Base-by-base conservation (phyloP, 768 basidiomycete species). In the Hypholoma sublateritium region DNA sequence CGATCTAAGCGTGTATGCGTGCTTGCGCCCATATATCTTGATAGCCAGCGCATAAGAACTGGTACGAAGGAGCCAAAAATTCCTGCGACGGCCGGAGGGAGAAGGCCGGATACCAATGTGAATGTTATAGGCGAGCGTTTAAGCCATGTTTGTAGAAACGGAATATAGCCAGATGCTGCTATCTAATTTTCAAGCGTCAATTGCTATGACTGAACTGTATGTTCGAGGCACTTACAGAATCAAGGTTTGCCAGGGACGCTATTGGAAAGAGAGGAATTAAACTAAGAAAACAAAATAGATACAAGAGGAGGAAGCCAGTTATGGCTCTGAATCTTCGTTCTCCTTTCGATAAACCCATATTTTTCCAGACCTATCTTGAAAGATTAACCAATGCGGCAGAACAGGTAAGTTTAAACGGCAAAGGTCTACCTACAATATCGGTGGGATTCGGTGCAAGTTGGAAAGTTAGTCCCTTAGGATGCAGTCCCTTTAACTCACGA, bases 211-310 rank as follows among this genome's bases (percentile, higher is more conserved):
- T 58, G 7, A 47, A 37, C 22, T 51, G 17, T 39, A 16, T 9
- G 13, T 44, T 35, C 6, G 11, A 22, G 12, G 11, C 55, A 62
- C 84, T 39, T 63, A 89, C 86, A 45, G 83, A 78, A 35, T 84
- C 78, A 70, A 95, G 75, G 71, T 95, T 95, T 60, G 93, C 91
- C n/a, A 93, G 74, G 49, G 89, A 74, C 5, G 93, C 90, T 56
- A 95, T 86, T 50, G 88, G 75, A 59, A 91, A 77, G 9, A 95
- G 75, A 5, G 93, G 93, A n/a, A 94, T 70, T 19, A 90, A 90
- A 72, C 93, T 91, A 71, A 93, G 75, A 70, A 88, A 86, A 68
- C 89, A 91, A 50, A 94, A 79, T 21, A 86, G 55, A 9, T 76
- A 71, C 51, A 95, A 76, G 59, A 87, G 72, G 37, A 85, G 58